Percentiles rank a stretch among this genome's conserved stretches.
phyloP scores from a whole-genome alignment of 768 basidiomycete genomes.

The Serendipita vermifera region DNA sequence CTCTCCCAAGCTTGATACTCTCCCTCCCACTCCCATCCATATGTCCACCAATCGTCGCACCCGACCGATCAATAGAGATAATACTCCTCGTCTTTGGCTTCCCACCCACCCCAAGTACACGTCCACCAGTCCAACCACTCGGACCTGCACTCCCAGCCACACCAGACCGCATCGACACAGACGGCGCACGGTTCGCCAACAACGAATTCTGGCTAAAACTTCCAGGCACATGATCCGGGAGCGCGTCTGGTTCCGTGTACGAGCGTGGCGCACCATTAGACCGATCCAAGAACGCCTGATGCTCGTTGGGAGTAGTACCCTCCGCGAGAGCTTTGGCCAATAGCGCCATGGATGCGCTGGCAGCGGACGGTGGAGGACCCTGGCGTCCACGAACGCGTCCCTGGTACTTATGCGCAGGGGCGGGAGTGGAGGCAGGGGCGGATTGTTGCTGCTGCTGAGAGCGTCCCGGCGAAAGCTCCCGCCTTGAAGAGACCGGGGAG shows the following conservation, averaged over 20 bases:
- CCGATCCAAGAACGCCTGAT: slow-evolving; percentile 8
- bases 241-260: slow-evolving; percentile 22
- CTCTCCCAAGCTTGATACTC: slow-evolving; percentile 41
- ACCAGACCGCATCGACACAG: slow-evolving; percentile 16
- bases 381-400: background rate
- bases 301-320: slow-evolving; percentile 2
- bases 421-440: background rate
- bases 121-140: slow-evolving; percentile 16
- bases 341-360: slow-evolving; percentile 2
- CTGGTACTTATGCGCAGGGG: background rate
- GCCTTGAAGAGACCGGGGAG: background rate
- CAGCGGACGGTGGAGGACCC: background rate
- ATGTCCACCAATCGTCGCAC: slow-evolving; percentile 16
- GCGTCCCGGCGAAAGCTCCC: background rate
- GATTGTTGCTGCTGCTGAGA: background rate
- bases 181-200: slow-evolving; percentile 26
- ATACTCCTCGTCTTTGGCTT: slow-evolving; percentile 40
- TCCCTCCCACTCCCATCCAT: slow-evolving; percentile 23
- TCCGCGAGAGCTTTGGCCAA: background rate
- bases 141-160: too few relatives aligned
- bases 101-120: slow-evolving; percentile 22
- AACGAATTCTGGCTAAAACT: slow-evolving; percentile 20
- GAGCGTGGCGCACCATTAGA: slow-evolving; percentile 20
- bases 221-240: slow-evolving; percentile 19
- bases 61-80: slow-evolving; percentile 49